Percentiles rank a stretch among this genome's conserved stretches.
Conservation (phyloP, 2,329 filamentous ascomycete genomes). For the Chaetomium sp. region DNA sequence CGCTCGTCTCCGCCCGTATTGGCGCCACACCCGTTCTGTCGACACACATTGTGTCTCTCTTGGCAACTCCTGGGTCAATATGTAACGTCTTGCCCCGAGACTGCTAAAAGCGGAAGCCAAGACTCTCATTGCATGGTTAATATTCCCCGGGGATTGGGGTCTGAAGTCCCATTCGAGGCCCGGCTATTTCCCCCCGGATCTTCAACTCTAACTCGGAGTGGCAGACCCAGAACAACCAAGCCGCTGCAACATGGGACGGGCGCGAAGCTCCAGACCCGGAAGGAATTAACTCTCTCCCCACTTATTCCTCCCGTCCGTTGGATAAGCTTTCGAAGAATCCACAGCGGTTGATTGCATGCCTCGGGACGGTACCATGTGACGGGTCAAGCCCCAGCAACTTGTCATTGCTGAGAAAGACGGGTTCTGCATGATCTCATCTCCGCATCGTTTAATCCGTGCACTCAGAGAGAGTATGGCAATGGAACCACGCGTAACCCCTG, state of each 20-base stretch:
- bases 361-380: background rate
- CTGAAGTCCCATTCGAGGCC: background rate
- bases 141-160: background rate
- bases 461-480: background rate
- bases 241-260: constrained; percentile 6
- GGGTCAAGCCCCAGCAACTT: background rate
- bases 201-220: background rate
- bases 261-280: background rate
- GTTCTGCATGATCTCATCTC: background rate
- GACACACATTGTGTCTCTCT: background rate
- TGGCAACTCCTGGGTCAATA: background rate
- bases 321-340: constrained; percentile 8
- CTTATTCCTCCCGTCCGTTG: background rate
- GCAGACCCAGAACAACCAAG: background rate
- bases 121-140: background rate
- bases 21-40: background rate
- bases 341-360: background rate
- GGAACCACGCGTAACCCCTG: too few species aligned
- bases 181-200: constrained; percentile 12
- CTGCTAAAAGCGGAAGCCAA: constrained; percentile 15
- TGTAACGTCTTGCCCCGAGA: background rate
- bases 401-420: background rate
- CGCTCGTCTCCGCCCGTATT: constrained; percentile 3
- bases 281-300: constrained; percentile 2
- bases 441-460: background rate